phyloP scores from a whole-genome alignment of 148 eudicot species.

The Rhododendron ovatum region DNA sequence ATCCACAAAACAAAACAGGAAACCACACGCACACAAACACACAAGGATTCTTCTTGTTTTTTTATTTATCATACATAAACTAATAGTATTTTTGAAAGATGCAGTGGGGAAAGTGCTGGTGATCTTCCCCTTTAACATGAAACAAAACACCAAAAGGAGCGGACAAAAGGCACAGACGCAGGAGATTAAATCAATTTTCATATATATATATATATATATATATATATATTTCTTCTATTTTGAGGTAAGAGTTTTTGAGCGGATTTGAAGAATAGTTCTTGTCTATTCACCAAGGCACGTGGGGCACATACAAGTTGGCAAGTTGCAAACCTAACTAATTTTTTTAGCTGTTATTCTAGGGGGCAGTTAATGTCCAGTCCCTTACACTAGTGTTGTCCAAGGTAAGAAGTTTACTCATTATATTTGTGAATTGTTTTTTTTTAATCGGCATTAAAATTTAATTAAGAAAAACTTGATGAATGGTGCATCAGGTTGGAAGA shows the following conservation, averaged over 20 bases:
- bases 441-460: too few species aligned
- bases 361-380: too few species aligned
- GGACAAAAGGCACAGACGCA: slow-evolving; percentile 6
- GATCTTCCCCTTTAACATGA: slow-evolving; percentile 4
- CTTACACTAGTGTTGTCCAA: too few species aligned
- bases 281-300: not conserved
- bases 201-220: too few species aligned
- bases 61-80: slow-evolving; percentile 1
- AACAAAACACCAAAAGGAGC: slow-evolving; percentile 16
- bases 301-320: not conserved
- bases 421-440: too few species aligned
- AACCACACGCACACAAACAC: slow-evolving; percentile 1
- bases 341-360: too few species aligned
- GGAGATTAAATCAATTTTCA: not conserved
- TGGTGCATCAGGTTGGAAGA: rapidly evolving
- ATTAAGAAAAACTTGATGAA: too few species aligned
- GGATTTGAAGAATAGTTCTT: not conserved
- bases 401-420: too few species aligned
- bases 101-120: slow-evolving; percentile 28
- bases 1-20: not conserved
- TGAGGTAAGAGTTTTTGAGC: not conserved
- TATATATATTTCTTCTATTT: not conserved
- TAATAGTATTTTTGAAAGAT: slow-evolving; percentile 7
- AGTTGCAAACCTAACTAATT: too few species aligned
- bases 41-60: not conserved